Base-by-base conservation (phyloP, 2,329 filamentous ascomycete species). In the Xylaria sp. region DNA sequence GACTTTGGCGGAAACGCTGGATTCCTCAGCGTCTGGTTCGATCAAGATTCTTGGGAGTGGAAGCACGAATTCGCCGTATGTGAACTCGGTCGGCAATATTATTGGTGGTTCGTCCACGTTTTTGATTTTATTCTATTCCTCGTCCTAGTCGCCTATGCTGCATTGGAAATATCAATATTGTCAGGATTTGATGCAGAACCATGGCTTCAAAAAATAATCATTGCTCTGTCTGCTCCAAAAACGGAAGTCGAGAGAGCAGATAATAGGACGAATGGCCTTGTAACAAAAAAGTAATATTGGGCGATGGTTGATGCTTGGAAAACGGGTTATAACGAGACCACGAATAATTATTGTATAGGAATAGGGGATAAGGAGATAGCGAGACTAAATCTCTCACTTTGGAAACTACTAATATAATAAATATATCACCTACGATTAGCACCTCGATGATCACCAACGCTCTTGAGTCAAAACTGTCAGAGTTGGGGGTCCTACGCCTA, bases 41-140 rank as follows among this genome's bases (percentile, higher is more conserved):
- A 98, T 79, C 80, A 87, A 65, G 83, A 86, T 2, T 80, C 81
- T 0, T 90, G 89, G 84, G 89, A 92, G 78, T 99, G 96, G 96
- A 86, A 86, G 72, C 92, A 92, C 73, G 93, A 95, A 74, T 96
- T 96, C 74, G 85, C 84, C 9, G 92, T 88, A 71, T 99, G 96
- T 78, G 85, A 88, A 2, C 82, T 97, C 43, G 96, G 96, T 0
- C 89, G 90, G 28, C 95, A 98, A 85, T 94, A 97, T 82, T 86
- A 94, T 62, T 99, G 96, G 96, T 99, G 96, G 96, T 86, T 88
- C 4, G 89, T 96, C 6, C 94, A 98, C 83, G 85, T 94, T 55
- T 69, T 94, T 41, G 91, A 94, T 77, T 72, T 94, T 8, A 76
- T 84, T 64, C 80, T 82, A 1, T 46, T 85, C 1, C 55, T 82